A percentile compares a stretch with the other conserved stretches of the same genome.
Conservation (phyloP, 2,329 filamentous ascomycete genomes). For the Cadophora gregata region DNA sequence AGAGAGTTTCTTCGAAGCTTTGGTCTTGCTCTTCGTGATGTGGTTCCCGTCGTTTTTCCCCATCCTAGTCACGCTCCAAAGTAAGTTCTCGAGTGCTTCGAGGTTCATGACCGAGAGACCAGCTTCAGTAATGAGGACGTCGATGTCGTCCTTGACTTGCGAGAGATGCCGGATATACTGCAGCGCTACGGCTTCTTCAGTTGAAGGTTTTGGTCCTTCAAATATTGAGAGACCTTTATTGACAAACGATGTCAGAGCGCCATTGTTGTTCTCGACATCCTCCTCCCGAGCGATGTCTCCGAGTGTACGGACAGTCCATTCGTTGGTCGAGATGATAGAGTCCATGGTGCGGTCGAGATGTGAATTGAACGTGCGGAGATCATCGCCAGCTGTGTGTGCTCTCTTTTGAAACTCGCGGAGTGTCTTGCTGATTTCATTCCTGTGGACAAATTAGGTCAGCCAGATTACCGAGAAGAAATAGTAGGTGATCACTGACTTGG, state of each 20-base stretch:
- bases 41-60: background rate
- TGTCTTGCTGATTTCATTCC: background rate
- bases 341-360: constrained; percentile 1
- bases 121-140: background rate
- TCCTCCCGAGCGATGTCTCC: background rate
- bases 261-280: background rate
- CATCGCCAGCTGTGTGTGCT: background rate
- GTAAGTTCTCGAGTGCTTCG: background rate
- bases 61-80: background rate
- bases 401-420: background rate
- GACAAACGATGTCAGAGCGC: background rate
- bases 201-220: background rate
- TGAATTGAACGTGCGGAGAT: background rate
- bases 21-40: background rate
- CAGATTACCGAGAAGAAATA: background rate
- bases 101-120: background rate
- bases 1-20: background rate
- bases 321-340: background rate
- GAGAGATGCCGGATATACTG: background rate
- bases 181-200: background rate
- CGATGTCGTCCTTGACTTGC: background rate
- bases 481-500: background rate
- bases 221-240: background rate
- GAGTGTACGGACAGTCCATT: background rate
- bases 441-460: background rate